Evolutionary conservation across 2,329 filamentous ascomycete species (phyloP), one percentile per base, ranked within the genome.

Genomic region (Ceratocystis cubensis): DNA sequence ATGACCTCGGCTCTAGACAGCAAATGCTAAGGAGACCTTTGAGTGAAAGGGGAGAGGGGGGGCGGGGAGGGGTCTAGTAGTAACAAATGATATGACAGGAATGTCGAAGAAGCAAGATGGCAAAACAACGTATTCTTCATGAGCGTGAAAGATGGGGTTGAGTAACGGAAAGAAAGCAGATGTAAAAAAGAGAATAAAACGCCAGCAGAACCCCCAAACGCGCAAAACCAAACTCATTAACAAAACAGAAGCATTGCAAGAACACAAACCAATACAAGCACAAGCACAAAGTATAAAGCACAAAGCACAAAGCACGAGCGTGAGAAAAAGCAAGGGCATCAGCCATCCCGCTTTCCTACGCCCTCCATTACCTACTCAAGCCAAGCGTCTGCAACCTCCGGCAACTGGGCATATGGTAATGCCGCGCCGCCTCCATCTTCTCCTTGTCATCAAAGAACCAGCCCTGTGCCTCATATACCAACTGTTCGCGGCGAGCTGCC

Each of bases 361-460:
- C 70, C 68, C 41, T 72, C n/a, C 33, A 48, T 65, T 50, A 69
- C 65, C 70, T 48, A 41, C 67, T 66, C 61, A 76, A 65, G n/a
- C 75, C 74, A 67, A 84, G 71, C 41, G 73, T 75, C 57, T 78
- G 74, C 69, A 86, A 73, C 69, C 81, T 76, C 69, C 79, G 75
- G 72, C 84, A 87, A 65, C 78, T 78, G 17, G 78, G 77, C 78
- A 80, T 81, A 69, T 78, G 76, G 69, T 77, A 81, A 20, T 75
- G 75, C 44, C 80, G 76, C 37, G 92, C 92, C 67, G 84, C 76
- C 69, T 86, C 83, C 84, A 96, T 84, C 79, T 91, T 91, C 69
- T 87, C 86, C 64, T 85, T 80, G 72, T 96, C 91, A 66, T 86
- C 84, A 75, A 85, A 91, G 73, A 96, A 91, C 88, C 91, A 96